Percentiles rank a stretch among this genome's conserved stretches.
Evolutionary conservation across 2,329 filamentous ascomycete species (phyloP).

Genomic region (Sclerotiophoma versabilis): DNA sequence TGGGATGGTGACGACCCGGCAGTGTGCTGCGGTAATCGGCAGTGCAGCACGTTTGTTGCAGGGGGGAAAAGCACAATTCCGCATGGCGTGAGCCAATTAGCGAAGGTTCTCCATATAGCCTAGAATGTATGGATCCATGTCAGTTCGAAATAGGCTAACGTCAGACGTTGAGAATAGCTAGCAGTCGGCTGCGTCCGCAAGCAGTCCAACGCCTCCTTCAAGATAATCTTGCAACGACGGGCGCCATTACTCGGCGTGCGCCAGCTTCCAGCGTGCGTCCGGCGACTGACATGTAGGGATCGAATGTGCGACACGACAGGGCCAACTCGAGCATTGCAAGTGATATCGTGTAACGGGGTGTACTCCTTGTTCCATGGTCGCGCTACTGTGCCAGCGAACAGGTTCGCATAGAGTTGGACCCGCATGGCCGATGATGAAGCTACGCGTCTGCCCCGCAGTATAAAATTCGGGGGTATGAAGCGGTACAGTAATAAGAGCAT

Average conservation of each 20-base stretch:
- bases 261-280: slow-evolving; percentile 7
- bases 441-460: slow-evolving; percentile 41
- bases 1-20: slow-evolving; percentile 9
- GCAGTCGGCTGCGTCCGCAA: slow-evolving; percentile 41
- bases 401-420: slow-evolving; percentile 30
- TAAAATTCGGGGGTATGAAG: slow-evolving; percentile 29
- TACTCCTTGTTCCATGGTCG: slow-evolving; percentile 29
- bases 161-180: slow-evolving; percentile 41
- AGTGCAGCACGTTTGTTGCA: slow-evolving; percentile 21
- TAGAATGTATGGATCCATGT: slow-evolving; percentile 36
- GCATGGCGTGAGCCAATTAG: slow-evolving; percentile 13
- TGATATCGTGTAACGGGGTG: slow-evolving; percentile 21
- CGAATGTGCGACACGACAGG: slow-evolving; percentile 20
- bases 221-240: slow-evolving; percentile 2
- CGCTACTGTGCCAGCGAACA: slow-evolving; percentile 31
- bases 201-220: slow-evolving; percentile 16
- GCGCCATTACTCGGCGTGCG: slow-evolving; percentile 19
- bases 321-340: slow-evolving; percentile 7
- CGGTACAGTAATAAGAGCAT: slow-evolving; percentile 5
- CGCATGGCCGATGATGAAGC: slow-evolving; percentile 16
- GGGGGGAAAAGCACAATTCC: slow-evolving; percentile 4
- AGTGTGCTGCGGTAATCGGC: slow-evolving; percentile 11
- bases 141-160: slow-evolving; percentile 47
- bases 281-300: slow-evolving; percentile 10
- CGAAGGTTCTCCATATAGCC: slow-evolving; percentile 8